Evolutionary conservation across 129 eudicot genomes (phyloP).

Genomic region (Cynara cardunculus): DNA sequence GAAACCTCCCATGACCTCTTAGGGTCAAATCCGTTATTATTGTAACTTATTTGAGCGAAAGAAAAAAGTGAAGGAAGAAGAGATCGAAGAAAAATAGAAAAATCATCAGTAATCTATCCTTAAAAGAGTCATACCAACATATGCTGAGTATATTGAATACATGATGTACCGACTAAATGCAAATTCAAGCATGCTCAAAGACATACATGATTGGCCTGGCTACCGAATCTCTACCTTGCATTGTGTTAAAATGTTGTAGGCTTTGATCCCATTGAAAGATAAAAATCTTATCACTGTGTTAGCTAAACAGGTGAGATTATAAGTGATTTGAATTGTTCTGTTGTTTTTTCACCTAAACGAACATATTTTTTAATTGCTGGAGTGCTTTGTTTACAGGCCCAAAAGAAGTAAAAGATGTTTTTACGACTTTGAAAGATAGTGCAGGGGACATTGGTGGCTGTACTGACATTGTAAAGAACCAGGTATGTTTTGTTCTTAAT

Average conservation of each 20-base stretch:
- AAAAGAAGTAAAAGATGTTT: slow-evolving; percentile 74
- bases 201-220: not conserved
- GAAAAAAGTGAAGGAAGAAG: not conserved
- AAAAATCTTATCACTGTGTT: not conserved
- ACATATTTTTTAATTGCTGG: not conserved
- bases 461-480: slow-evolving; percentile 59
- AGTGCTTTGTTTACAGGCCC: slow-evolving; percentile 49
- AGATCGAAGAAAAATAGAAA: not conserved
- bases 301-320: not conserved
- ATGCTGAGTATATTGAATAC: not conserved
- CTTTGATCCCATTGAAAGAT: not conserved
- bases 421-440: slow-evolving; percentile 55
- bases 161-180: not conserved
- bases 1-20: not conserved
- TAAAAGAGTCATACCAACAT: not conserved
- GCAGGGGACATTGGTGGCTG: slow-evolving; percentile 54
- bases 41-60: not conserved
- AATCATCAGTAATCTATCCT: not conserved
- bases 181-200: not conserved
- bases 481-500: slow-evolving; percentile 42
- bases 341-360: slow-evolving; percentile 1
- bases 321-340: not conserved
- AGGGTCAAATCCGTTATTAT: not conserved
- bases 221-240: too few species aligned
- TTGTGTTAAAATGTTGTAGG: not conserved